Conservation (phyloP, 352 stramenopile genomes). For the Pythium aphanidermatum region DNA sequence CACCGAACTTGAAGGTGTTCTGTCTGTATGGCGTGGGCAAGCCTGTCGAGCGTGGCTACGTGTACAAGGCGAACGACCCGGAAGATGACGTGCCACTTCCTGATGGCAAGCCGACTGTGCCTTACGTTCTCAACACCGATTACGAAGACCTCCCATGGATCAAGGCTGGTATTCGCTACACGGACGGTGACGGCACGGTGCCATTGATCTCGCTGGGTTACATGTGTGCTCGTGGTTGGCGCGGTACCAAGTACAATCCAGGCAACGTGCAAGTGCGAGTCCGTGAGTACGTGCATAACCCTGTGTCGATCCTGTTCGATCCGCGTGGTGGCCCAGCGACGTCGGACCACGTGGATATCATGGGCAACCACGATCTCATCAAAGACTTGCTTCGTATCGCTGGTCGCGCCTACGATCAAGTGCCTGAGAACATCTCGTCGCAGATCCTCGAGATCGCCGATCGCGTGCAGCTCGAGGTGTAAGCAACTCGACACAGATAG, state of each 20-base stretch:
- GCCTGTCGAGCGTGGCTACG: constrained; percentile 81
- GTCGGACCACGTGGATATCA: constrained; percentile 94
- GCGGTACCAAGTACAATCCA: constrained; percentile 82
- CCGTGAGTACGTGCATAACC: constrained; percentile 70
- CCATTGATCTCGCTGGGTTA: constrained; percentile 92
- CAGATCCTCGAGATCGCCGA: constrained; percentile 58
- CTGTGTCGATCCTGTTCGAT: constrained; percentile 71
- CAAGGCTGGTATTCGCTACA: constrained; percentile 77
- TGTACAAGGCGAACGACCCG: constrained; percentile 47
- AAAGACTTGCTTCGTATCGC: constrained; percentile 60
- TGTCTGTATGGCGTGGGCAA: constrained; percentile 93
- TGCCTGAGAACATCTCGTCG: constrained; percentile 65
- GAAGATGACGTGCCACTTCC: constrained; percentile 26
- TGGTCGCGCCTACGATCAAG: constrained; percentile 56
- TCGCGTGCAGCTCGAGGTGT: constrained; percentile 32
- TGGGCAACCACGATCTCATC: constrained; percentile 92
- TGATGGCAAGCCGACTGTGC: constrained; percentile 43
- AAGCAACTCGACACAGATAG: background rate
- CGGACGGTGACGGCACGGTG: constrained; percentile 91
- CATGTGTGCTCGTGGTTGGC: constrained; percentile 90
- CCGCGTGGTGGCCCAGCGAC: constrained; percentile 62
- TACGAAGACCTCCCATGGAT: constrained; percentile 61
- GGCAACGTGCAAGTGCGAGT: constrained; percentile 78
- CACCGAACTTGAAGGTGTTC: constrained; percentile 91
- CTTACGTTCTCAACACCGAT: constrained; percentile 58